Base-by-base conservation (phyloP, 2,329 filamentous ascomycete genomes). In the Pseudocercospora eumusae region DNA sequence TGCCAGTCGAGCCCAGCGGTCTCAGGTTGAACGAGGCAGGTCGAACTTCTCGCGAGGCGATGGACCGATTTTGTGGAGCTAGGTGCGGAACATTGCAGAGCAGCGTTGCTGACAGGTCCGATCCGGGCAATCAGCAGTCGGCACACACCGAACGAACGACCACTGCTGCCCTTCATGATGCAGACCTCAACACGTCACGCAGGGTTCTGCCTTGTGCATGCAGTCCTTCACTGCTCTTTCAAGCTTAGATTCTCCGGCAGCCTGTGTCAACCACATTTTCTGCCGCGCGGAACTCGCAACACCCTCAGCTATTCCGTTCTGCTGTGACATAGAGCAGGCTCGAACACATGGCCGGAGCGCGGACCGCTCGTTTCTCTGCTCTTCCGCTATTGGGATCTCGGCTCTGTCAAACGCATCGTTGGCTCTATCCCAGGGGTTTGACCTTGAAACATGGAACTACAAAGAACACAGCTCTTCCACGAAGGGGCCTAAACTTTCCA, bases 341-440 rank as follows among this genome's bases (percentile, higher is more conserved):
- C 53, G 57, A 64, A 62, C 64, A 53, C 62, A 59, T 59, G 58
- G 45, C 61, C 58, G 64, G 64, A 52, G 61, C 59, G 61, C 60
- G 59, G 62, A 45, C 63, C 60, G 58, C 49, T 63, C 55, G 45
- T 23, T 54, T 33, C 28, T 33, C 31, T 54, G 52, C n/a, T 62
- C 60, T 57, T 44, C 64, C 66, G 64, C 64, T 56, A 63, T 68
- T 60, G 53, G 55, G 11, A 50, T 42, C 31, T 49, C 62, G 64
- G 62, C 44, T 62, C 62, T 52, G 47, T 58, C 66, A 68, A 68
- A 68, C 66, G 66, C 63, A 59, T 52, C 56, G 21, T 56, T 56
- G 57, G 62, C 61, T 45, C 63, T 45, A 52, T 60, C 50, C 57
- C 57, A 54, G 57, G 58, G 57, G 57, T 63, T 60, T 57, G 53